Evolutionary conservation across 140 eudicot genomes (phyloP).

Genomic region (Senecio squalidus): DNA sequence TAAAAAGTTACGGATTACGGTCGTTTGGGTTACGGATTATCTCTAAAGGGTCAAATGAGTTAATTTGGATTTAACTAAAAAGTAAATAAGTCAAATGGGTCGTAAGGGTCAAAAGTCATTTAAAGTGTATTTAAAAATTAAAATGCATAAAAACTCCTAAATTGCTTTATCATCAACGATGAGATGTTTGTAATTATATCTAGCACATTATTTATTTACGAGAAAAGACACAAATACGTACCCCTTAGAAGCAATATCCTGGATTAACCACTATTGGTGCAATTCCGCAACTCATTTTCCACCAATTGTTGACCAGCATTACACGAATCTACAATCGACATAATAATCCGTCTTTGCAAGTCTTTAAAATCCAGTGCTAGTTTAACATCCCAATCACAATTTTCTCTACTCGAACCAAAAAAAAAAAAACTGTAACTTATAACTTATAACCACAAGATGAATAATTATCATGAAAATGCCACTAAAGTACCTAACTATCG

Average conservation of each 20-base stretch:
- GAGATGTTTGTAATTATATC: not conserved
- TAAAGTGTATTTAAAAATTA: not conserved
- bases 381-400: slow-evolving; percentile 64
- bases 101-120: not conserved
- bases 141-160: not conserved
- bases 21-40: not conserved
- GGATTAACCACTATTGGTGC: slow-evolving; percentile 11
- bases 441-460: not conserved
- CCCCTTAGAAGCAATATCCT: not conserved
- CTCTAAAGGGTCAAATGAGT: not conserved
- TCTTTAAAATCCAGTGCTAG: slow-evolving; percentile 62
- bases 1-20: too few species aligned
- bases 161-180: not conserved
- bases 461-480: not conserved
- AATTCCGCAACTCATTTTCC: slow-evolving; percentile 25
- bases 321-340: slow-evolving; percentile 57
- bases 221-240: not conserved
- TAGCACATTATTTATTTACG: not conserved
- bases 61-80: not conserved
- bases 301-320: slow-evolving; percentile 41
- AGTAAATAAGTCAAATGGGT: not conserved
- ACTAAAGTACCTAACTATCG: slow-evolving; percentile 41
- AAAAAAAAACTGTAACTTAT: not conserved
- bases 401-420: slow-evolving; percentile 26
- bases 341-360: slow-evolving; percentile 50